Base-by-base conservation (phyloP, 805 yeast genomes). In the Candida bentonensis region DNA sequence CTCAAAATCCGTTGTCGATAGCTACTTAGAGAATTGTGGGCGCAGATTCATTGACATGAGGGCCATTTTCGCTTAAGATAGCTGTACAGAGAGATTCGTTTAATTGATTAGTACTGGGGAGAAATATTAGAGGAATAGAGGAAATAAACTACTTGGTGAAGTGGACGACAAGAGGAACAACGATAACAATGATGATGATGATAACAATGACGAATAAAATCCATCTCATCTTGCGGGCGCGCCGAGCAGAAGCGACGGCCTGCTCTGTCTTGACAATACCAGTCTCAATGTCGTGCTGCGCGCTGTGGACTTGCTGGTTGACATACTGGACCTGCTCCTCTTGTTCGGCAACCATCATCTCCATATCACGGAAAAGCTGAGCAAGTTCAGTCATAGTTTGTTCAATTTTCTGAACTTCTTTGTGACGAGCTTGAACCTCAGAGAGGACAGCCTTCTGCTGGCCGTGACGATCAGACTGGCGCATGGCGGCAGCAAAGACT, bases 371-470 rank as follows among this genome's bases (percentile, higher is more conserved):
- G 70, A 92, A 87, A 61, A 92, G 75, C 68, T 85, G 95, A 36
- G 94, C 84, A 65, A 92, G 76, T 66, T 92, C 98, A 28, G 89
- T 86, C 83, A 92, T 87, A 47, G 95, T 82, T 67, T 85, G 79
- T 66, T 89, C 97, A 65, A 92, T 81, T 69, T 86, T 84, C 68
- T 85, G 82, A 58, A 92, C 77, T 68, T 92, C 97, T 61, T 82
- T 80, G 68, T 92, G 97, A 68, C 98, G 80, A 43, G 83, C 79
- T 67, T 89, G 96, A 46, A 92, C 97, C 67, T 92, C 97, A 57
- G 86, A 84, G 55, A 92, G 73, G 2, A 94, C 97, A 26, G 96
- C 78, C 63, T 92, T 78, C 39, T 97, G 96, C 66, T 92, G 96
- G 46, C 67, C 67, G 23, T 65, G 58, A 47, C 65, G 59, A 53